These are phyloP conservation scores for Magnusiomyces ingens DNA, from an alignment of 1,139 yeast genomes.

Conservation along the genomic window DNA sequence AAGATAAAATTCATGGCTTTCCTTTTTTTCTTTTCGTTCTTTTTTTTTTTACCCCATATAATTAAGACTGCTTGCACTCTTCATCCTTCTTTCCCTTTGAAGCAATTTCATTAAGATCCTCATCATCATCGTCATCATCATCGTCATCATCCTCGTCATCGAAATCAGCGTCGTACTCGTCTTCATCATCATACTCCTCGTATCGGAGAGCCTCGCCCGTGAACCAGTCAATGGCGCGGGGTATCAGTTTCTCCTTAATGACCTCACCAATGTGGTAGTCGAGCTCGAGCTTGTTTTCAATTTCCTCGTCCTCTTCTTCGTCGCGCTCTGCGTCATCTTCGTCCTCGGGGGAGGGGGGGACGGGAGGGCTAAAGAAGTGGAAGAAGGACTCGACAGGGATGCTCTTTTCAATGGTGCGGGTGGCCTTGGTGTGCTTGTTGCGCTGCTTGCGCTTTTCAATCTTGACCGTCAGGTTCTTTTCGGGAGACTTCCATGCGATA, in stretches of 20 bases:
- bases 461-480: conserved; percentile 72
- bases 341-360: conserved; percentile 48
- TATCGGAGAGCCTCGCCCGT: conserved; percentile 89
- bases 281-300: conserved; percentile 62
- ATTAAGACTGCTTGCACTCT: conserved; percentile 7
- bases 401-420: conserved; percentile 90
- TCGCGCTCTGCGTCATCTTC: conserved; percentile 42
- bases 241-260: conserved; percentile 80
- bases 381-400: conserved; percentile 92
- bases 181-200: conserved; percentile 33
- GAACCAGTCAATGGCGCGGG: conserved; percentile 96
- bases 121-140: conserved; percentile 4
- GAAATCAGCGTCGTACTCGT: background rate
- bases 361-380: conserved; percentile 92
- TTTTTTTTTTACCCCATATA: background rate
- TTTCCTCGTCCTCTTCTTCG: conserved; percentile 63
- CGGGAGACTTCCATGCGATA: conserved; percentile 79
- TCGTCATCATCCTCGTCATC: conserved; percentile 3
- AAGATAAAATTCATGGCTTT: too few relatives aligned
- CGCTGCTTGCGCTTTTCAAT: conserved; percentile 96
- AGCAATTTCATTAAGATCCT: background rate
- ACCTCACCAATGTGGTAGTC: conserved; percentile 97
- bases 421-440: conserved; percentile 94
- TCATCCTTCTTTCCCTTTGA: background rate
- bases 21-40: background rate